Conservation (phyloP, 139 green algal species). For the Nannochloris sp. region DNA sequence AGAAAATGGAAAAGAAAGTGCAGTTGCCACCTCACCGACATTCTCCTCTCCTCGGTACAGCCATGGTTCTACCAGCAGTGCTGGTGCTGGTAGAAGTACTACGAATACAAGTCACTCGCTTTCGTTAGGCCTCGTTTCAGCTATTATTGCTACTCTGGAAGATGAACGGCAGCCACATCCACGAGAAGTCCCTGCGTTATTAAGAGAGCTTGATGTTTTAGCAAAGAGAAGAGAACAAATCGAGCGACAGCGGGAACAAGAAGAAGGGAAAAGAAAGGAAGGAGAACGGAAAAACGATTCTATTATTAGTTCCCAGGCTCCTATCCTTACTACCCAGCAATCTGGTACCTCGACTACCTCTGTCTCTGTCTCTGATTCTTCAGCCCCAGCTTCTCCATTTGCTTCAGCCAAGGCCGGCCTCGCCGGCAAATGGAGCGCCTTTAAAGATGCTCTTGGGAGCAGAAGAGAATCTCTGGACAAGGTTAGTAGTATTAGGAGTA, state of each 20-base stretch:
- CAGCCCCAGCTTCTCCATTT: neutral
- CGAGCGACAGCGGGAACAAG: neutral
- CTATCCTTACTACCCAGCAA: neutral
- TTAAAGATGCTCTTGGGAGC: no score
- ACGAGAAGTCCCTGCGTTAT: constrained; percentile 19
- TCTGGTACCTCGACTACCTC: neutral
- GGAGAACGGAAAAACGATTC: neutral
- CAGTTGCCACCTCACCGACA: no score
- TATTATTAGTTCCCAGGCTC: no score
- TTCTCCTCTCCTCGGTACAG: constrained; percentile 9
- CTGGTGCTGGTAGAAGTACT: no score
- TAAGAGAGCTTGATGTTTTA: constrained; percentile 31
- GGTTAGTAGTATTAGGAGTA: no score
- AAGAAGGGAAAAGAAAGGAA: neutral
- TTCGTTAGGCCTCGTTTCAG: constrained; percentile 53
- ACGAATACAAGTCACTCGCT: no score
- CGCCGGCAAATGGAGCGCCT: no score
- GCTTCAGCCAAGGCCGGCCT: no score
- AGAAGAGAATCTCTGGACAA: no score
- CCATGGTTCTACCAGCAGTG: no score
- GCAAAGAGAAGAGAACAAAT: neutral
- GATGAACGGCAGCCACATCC: no score
- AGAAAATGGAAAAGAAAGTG: constrained; percentile 7
- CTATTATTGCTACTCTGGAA: constrained; percentile 38
- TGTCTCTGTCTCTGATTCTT: neutral